Evolutionary conservation across 352 stramenopile genomes (phyloP).

Genomic region (Phytophthora megakarya): DNA sequence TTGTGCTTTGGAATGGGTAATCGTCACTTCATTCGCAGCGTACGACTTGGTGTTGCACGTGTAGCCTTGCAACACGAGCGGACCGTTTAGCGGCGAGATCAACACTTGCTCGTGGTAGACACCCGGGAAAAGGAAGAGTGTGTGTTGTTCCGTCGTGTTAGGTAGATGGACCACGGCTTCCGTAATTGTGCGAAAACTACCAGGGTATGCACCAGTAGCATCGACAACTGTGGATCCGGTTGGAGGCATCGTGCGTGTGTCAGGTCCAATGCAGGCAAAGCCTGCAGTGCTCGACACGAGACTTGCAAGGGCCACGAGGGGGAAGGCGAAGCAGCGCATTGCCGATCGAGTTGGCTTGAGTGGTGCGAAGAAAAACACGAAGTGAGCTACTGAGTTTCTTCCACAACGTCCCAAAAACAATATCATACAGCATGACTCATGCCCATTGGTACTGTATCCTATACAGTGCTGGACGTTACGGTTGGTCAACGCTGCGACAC

Average conservation of each 20-base stretch:
- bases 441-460: no score
- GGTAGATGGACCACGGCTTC: neutral
- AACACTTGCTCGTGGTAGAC: neutral
- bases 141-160: neutral
- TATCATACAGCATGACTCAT: neutral
- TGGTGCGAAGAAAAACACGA: neutral
- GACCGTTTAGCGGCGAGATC: neutral
- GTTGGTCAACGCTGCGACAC: neutral
- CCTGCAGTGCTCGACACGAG: neutral
- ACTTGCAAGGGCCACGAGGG: neutral
- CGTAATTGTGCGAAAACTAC: neutral
- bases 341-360: neutral
- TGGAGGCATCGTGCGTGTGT: neutral
- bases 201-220: neutral
- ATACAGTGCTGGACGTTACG: neutral
- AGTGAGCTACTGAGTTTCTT: neutral
- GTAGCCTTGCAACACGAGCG: conserved; percentile 5
- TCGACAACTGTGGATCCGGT: neutral
- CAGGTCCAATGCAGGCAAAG: neutral
- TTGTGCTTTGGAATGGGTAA: conserved; percentile 1
- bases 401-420: neutral
- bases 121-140: neutral
- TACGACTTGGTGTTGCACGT: conserved; percentile 9
- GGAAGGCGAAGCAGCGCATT: neutral
- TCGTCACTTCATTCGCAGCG: neutral